Percentiles rank a stretch among this genome's conserved stretches.
Conservation (phyloP, 352 stramenopile genomes). For the Phytophthora nicotianae region DNA sequence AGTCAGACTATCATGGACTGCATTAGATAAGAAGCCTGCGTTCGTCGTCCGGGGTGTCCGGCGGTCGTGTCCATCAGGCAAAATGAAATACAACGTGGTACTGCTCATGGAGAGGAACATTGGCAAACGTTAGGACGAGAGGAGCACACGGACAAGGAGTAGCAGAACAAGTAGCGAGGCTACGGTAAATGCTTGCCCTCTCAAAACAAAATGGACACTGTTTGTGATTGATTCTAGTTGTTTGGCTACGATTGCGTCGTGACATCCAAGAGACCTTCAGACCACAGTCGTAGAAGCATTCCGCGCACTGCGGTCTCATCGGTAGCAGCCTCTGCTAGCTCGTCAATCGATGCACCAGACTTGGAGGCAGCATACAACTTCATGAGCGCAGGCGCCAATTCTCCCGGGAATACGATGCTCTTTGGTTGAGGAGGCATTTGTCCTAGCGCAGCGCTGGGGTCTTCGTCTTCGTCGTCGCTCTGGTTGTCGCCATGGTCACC, state of each 20-base stretch:
- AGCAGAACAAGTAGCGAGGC: constrained; percentile 23
- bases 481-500: constrained; percentile 38
- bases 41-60: constrained; percentile 11
- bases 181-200: constrained; percentile 27
- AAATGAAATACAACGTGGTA: constrained; percentile 22
- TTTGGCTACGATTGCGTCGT: constrained; percentile 23
- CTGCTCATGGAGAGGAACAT: constrained; percentile 36
- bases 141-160: constrained; percentile 9
- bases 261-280: constrained; percentile 65
- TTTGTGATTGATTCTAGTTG: constrained; percentile 45
- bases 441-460: constrained; percentile 37
- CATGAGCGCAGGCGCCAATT: constrained; percentile 62
- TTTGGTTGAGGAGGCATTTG: constrained; percentile 50
- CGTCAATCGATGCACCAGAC: constrained; percentile 36
- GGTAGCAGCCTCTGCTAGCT: constrained; percentile 43
- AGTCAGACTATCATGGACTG: constrained; percentile 97
- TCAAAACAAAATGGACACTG: constrained; percentile 41
- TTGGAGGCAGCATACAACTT: constrained; percentile 62
- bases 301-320: constrained; percentile 74
- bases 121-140: constrained; percentile 24
- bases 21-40: constrained; percentile 85
- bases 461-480: constrained; percentile 37
- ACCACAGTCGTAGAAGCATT: constrained; percentile 85
- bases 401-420: constrained; percentile 69
- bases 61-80: constrained; percentile 22